Evolutionary conservation across 192 early-diverging fungal species (phyloP).

Genomic region (Tieghemiomyces parasiticus): DNA sequence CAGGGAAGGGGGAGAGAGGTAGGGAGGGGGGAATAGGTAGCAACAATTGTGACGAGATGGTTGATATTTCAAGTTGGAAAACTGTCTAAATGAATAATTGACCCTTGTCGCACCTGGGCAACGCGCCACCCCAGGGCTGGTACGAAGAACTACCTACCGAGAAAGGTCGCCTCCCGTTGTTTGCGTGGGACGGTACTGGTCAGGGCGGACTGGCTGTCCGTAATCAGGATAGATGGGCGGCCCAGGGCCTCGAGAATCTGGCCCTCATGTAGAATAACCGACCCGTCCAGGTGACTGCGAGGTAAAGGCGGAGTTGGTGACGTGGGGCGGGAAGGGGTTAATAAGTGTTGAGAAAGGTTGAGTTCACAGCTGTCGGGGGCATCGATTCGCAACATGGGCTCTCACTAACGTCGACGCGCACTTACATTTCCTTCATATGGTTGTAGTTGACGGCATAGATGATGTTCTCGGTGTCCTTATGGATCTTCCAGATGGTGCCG

Average conservation of each 20-base stretch:
- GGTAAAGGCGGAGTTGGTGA: not conserved
- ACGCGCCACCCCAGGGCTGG: too few relatives aligned
- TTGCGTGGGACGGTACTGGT: slow-evolving; percentile 50
- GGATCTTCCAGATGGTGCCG: slow-evolving; percentile 94
- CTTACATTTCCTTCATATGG: slow-evolving; percentile 76
- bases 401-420: not conserved
- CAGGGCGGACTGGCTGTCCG: slow-evolving; percentile 69
- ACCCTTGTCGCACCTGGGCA: too few relatives aligned
- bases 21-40: not conserved
- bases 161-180: slow-evolving; percentile 56
- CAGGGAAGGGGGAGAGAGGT: too few relatives aligned
- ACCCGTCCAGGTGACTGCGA: slow-evolving; percentile 59
- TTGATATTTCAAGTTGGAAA: too few relatives aligned
- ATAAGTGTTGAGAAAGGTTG: slow-evolving; percentile 4
- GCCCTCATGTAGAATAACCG: slow-evolving; percentile 45
- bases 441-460: slow-evolving; percentile 96
- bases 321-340: slow-evolving; percentile 12
- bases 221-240: slow-evolving; percentile 81
- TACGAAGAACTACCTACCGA: slow-evolving; percentile 51
- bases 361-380: not conserved
- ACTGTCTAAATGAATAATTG: too few relatives aligned
- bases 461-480: slow-evolving; percentile 84
- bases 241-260: slow-evolving; percentile 46
- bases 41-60: too few relatives aligned
- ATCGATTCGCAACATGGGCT: not conserved